Percentiles rank a stretch among this genome's conserved stretches.
phyloP scores from a whole-genome alignment of 139 green algal species.

The Volvox reticuliferus region DNA sequence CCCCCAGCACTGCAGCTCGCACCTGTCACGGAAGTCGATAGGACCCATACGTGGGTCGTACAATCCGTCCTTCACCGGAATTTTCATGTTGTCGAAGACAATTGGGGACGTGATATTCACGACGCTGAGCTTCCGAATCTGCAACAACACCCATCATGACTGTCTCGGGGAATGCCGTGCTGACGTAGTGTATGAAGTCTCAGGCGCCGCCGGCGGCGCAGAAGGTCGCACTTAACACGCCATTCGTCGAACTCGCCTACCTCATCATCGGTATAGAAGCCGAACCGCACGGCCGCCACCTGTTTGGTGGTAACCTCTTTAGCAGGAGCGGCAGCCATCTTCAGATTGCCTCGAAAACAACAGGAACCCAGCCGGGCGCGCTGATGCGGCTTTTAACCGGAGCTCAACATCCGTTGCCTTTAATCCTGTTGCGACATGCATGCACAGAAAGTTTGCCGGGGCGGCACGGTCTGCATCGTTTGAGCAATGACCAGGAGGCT shows the following conservation, averaged over 20 bases:
- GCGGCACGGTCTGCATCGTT: no score
- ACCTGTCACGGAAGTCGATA: constrained; percentile 77
- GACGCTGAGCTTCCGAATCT: constrained; percentile 89
- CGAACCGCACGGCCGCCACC: constrained; percentile 84
- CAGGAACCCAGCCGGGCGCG: not conserved
- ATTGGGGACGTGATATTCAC: constrained; percentile 87
- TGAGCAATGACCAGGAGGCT: no score
- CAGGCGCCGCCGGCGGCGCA: not conserved
- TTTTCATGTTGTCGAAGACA: constrained; percentile 88
- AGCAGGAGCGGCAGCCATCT: constrained; percentile 62
- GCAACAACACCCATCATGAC: not conserved
- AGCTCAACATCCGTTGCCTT: not conserved
- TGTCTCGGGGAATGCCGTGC: not conserved
- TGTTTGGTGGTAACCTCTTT: constrained; percentile 85
- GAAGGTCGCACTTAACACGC: not conserved
- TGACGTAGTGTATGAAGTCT: not conserved
- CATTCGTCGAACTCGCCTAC: constrained; percentile 54
- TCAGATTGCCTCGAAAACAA: not conserved
- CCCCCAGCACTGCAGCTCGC: not conserved
- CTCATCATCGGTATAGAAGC: constrained; percentile 94
- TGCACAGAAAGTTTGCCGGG: no score
- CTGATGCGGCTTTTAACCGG: constrained; percentile 14
- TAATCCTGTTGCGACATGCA: not conserved
- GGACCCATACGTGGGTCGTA: constrained; percentile 94
- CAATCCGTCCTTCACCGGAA: constrained; percentile 85